Percentiles rank a stretch among this genome's conserved stretches.
phyloP scores from a whole-genome alignment of 202 grass and related monocot species.

The Brachypodium distachyon region DNA sequence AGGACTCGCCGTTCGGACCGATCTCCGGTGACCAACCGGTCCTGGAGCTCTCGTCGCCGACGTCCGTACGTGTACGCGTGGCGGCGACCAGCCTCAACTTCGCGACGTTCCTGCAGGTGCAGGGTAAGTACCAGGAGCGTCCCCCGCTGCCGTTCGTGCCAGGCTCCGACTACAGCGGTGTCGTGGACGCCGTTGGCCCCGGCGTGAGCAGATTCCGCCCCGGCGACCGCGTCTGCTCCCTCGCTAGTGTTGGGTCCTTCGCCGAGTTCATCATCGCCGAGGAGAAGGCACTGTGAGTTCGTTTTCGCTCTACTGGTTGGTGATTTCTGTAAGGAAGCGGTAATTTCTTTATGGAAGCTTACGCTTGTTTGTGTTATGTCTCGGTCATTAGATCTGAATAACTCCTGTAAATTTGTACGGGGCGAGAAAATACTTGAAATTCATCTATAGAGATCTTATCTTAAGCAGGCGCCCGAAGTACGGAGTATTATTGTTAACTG shows the following conservation, averaged over 20 bases:
- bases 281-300: constrained; percentile 63
- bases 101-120: constrained; percentile 74
- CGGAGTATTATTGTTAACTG: background rate
- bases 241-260: constrained; percentile 51
- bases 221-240: constrained; percentile 63
- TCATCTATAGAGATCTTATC: background rate
- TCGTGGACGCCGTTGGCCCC: constrained; percentile 67
- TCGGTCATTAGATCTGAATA: background rate
- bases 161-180: constrained; percentile 68
- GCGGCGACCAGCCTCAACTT: constrained; percentile 75
- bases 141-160: constrained; percentile 59
- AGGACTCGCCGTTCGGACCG: constrained; percentile 34
- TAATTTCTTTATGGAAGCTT: no score
- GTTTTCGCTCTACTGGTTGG: background rate
- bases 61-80: constrained; percentile 60
- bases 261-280: constrained; percentile 63
- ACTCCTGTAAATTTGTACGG: background rate
- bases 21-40: constrained; percentile 29
- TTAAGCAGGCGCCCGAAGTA: background rate
- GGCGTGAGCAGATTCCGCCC: constrained; percentile 38
- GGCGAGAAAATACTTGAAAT: background rate
- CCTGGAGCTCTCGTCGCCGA: constrained; percentile 47
- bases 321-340: background rate
- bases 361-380: background rate
- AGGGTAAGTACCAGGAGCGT: constrained; percentile 84